Conservation (phyloP, 2,329 filamentous ascomycete genomes). For the Beauveria sp. region DNA sequence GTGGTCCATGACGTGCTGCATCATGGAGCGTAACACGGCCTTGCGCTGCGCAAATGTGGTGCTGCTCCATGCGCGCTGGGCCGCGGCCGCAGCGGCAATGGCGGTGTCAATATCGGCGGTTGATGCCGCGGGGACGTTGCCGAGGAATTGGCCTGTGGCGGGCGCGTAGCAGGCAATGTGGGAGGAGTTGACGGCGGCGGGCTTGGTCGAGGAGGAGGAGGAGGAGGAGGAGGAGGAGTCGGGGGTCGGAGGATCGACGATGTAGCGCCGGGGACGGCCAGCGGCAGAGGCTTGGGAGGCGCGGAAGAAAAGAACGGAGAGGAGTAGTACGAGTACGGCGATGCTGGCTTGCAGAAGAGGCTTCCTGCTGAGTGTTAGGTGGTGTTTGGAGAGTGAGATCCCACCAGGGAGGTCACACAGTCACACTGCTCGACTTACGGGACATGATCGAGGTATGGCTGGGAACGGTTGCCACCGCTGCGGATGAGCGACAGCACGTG, state of each 20-base stretch:
- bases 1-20: constrained; percentile 79
- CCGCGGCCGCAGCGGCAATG: constrained; percentile 63
- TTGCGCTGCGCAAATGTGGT: constrained; percentile 73
- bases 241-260: constrained; percentile 50
- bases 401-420: background rate
- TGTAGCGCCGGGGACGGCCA: constrained; percentile 47
- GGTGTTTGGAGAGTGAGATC: background rate
- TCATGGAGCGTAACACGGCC: constrained; percentile 71
- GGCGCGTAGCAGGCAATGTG: constrained; percentile 82
- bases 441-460: constrained; percentile 9
- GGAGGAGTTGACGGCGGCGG: constrained; percentile 54
- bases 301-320: constrained; percentile 25
- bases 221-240: constrained; percentile 47
- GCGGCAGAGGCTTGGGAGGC: constrained; percentile 22
- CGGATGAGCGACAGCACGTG: constrained; percentile 3
- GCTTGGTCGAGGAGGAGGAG: constrained; percentile 49
- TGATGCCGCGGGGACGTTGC: constrained; percentile 69
- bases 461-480: background rate
- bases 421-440: background rate
- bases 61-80: constrained; percentile 68
- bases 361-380: constrained; percentile 16
- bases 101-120: constrained; percentile 70
- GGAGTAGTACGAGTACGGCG: constrained; percentile 22
- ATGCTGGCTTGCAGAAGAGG: constrained; percentile 21
- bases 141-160: constrained; percentile 79